Conservation (phyloP, 2,329 filamentous ascomycete genomes). For the Fusarium sp. region DNA sequence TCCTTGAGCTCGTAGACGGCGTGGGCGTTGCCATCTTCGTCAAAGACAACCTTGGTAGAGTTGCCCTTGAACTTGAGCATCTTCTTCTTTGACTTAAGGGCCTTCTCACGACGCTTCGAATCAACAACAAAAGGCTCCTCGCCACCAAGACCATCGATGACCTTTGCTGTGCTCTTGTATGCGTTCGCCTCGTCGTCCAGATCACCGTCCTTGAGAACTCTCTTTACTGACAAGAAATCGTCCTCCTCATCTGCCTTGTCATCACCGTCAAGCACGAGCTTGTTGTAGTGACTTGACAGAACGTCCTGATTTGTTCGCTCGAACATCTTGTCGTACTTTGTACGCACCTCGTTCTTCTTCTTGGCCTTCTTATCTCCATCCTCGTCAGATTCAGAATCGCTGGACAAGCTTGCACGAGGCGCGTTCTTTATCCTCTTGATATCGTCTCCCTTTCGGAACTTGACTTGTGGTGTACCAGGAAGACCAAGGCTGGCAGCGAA, state of each 20-base stretch:
- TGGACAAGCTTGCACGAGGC: conserved; percentile 74
- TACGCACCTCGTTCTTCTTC: conserved; percentile 81
- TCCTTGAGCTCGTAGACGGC: conserved; percentile 89
- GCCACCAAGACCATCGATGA: conserved; percentile 75
- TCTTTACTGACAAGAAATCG: conserved; percentile 90
- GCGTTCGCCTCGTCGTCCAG: conserved; percentile 65
- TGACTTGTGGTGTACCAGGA: conserved; percentile 91
- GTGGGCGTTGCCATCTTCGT: conserved; percentile 89
- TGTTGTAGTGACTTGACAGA: conserved; percentile 91
- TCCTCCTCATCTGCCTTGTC: conserved; percentile 67
- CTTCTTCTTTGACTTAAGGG: conserved; percentile 95
- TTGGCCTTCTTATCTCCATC: conserved; percentile 63
- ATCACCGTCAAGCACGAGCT: conserved; percentile 75
- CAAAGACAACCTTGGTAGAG: conserved; percentile 87
- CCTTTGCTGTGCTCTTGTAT: conserved; percentile 62
- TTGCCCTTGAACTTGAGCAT: conserved; percentile 90
- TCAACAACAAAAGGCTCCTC: conserved; percentile 85
- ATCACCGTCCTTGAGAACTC: conserved; percentile 80
- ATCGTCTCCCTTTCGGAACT: conserved; percentile 91
- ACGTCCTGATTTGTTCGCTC: conserved; percentile 96
- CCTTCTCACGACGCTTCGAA: conserved; percentile 93
- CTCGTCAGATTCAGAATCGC: conserved; percentile 67
- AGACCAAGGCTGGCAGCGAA: conserved; percentile 88
- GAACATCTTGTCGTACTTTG: conserved; percentile 98
- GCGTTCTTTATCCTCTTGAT: conserved; percentile 90